Evolutionary conservation across 345 rosid genomes (phyloP), one percentile per base, ranked within the genome.

Genomic region (Melaleuca alternifolia): DNA sequence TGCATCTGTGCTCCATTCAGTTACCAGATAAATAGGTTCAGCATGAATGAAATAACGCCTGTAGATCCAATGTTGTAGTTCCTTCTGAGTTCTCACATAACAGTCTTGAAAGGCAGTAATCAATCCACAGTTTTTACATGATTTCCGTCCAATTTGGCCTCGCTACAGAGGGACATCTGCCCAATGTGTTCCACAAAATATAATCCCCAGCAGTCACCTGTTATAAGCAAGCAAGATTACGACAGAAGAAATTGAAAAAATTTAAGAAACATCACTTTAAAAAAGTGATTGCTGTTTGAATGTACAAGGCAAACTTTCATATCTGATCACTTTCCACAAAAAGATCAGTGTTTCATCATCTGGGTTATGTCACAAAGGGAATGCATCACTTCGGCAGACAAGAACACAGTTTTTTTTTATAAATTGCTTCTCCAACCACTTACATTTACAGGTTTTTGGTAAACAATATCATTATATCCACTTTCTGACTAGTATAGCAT

Each of bases 101-200:
- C 7, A 5, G 41, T 11, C 24, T 24, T 18, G 24, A 18, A 16
- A 33, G 79, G 79, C 24, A 37, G 79, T 71, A 65, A 33, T 46
- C 46, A 71, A 71, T 71, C 79, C 79, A 10, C 61, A 71, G 13
- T 71, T 71, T 65, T 71, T 71, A 33, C 24, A 71, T 18, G 12
- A 18, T 48, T 71, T 71, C 48, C 57, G 18, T 18, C 88, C 77
- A 91, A 52, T 84, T 88, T 86, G 85, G 89, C 86, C 50, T 83
- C 71, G 81, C 90, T 85, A 93, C 94, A 50, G 93, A 90, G 18
- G 99, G 99, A 89, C 98, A 97, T 83, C 95, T 93, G 86, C 99
- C 99, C 86, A 97, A 89, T 52, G 99, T 97, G 90, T 96, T 96
- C 99, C 99, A 96, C 90, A 96, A 86, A 87, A 96, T 94, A 88